Base-by-base conservation (phyloP, 352 stramenopile species). In the Globisporangium radiosum region DNA sequence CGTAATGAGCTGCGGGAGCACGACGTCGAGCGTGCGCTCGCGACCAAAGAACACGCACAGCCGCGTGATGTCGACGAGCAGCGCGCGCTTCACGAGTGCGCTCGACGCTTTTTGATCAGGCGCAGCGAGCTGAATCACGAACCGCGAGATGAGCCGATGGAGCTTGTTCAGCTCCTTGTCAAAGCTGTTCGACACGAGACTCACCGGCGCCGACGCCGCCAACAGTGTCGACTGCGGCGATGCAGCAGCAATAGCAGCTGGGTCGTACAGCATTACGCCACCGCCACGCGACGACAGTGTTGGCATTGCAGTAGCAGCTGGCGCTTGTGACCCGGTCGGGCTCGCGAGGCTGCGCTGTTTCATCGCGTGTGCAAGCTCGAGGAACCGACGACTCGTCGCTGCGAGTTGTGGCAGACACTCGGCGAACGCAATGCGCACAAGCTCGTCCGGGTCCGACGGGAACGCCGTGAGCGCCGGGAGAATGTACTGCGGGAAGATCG, bases 401-500 rank as follows among this genome's bases (percentile, higher is more conserved):
- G 96, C 96, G 10, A 99, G 71, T 25, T 88, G 65, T 0, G 93
- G 88, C 4, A 99, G 81, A 64, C 86, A 97, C 66, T 97, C 78
- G 3, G 96, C 95, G 69, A 99, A 99, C 3, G 95, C 89, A 55
- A 98, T 91, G 36, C 95, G 79, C 8, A 99, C 96, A 52, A 98
- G 81, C 37, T 98, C 73, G 57, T 94, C 94, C 17, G 85, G 68
- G 75, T 99, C 96, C 8, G 76, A 90, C 36, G 94, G 87, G 37
- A 98, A 83, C 47, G 87, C 73, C 10, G 83, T 82, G 65, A 98
- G 88, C 57, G 84, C 79, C 50, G 94, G 97, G 45, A 99, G 88
- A 25, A 99, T 92, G 69, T 99, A 99, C 71, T 97, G 85, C 0
- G 95, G 92, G 58, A 99, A 99, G 2, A 99, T 87, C 40, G 94